Evolutionary conservation across 2,329 filamentous ascomycete genomes (phyloP).

Genomic region (Delphinella strobiligena): DNA sequence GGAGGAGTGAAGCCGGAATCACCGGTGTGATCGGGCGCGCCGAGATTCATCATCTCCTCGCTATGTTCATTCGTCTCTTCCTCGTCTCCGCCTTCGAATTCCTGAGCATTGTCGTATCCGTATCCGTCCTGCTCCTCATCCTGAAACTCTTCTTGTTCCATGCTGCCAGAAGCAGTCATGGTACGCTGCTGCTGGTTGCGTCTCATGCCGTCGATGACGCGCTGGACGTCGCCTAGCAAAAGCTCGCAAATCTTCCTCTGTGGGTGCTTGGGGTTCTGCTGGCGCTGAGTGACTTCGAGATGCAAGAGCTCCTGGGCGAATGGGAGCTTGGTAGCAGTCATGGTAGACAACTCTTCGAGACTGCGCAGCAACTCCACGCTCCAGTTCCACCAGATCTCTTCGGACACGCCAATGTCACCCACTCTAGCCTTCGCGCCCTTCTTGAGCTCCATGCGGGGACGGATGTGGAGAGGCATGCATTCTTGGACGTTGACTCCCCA

Average conservation of each 20-base stretch:
- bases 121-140: background rate
- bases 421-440: conserved; percentile 11
- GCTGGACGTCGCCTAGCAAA: conserved; percentile 10
- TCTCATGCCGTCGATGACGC: conserved; percentile 5
- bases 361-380: conserved; percentile 10
- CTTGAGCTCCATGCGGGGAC: conserved; percentile 11
- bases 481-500: conserved; percentile 7
- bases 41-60: background rate
- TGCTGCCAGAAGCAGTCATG: background rate
- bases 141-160: background rate
- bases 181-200: background rate
- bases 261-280: conserved; percentile 7
- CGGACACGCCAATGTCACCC: conserved; percentile 1
- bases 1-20: background rate
- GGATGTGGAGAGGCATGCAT: conserved; percentile 8
- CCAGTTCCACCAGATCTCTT: conserved; percentile 12
- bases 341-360: conserved; percentile 11
- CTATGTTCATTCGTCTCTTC: background rate
- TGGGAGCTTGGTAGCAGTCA: conserved; percentile 8
- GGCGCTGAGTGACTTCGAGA: conserved; percentile 9
- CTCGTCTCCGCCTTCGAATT: background rate
- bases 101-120: background rate
- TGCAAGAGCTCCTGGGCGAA: conserved; percentile 8
- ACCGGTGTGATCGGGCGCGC: background rate
- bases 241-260: conserved; percentile 11